These are phyloP conservation scores for Pseudotsuga menziesii DNA, from an alignment of 75 land plant species.

Conservation along the genomic window DNA sequence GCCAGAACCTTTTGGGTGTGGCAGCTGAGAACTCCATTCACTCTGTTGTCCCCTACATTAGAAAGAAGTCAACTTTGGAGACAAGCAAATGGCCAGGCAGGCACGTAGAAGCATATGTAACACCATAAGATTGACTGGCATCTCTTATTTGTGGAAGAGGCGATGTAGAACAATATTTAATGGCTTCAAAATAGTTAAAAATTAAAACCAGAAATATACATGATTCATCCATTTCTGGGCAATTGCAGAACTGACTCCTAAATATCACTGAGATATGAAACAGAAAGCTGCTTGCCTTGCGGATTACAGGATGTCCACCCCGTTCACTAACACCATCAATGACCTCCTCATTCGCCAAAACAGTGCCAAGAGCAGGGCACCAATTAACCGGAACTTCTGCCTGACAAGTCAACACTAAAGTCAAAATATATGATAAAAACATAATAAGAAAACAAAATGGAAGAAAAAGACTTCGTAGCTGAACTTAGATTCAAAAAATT, in stretches of 20 bases:
- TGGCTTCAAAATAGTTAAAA: neutral
- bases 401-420: conserved; percentile 26
- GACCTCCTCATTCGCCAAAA: conserved; percentile 94
- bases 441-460: neutral
- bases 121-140: no score
- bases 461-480: neutral
- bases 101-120: no score
- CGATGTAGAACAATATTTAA: no score
- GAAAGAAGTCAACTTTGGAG: no score
- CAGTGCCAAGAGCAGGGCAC: conserved; percentile 98
- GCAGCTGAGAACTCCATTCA: no score
- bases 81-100: no score
- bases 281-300: conserved; percentile 48
- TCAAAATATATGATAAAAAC: conserved; percentile 2
- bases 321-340: conserved; percentile 95
- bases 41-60: no score
- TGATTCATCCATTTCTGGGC: neutral
- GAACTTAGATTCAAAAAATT: neutral
- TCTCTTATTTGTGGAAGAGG: no score
- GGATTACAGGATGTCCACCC: conserved; percentile 88
- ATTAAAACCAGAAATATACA: neutral
- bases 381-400: conserved; percentile 98
- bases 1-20: no score
- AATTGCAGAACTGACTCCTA: neutral
- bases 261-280: neutral